Evolutionary conservation across 148 eudicot species (phyloP).

Genomic region (Rhododendron vialii): DNA sequence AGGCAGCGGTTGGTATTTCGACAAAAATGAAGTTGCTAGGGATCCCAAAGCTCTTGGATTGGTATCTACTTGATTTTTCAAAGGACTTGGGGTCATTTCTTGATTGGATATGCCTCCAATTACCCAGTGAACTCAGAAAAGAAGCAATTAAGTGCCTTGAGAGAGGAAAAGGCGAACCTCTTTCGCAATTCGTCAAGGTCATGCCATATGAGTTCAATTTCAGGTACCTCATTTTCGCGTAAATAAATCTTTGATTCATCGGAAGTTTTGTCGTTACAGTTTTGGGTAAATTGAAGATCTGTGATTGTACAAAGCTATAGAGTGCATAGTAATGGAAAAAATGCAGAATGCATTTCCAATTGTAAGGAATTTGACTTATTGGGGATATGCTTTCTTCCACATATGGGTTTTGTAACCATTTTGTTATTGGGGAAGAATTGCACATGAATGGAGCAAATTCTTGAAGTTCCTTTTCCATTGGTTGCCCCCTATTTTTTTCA

Average conservation of each 20-base stretch:
- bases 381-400: background rate
- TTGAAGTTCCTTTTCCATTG: background rate
- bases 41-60: constrained; percentile 75
- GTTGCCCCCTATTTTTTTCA: background rate
- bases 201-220: constrained; percentile 77
- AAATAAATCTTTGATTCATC: background rate
- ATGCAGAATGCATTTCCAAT: background rate
- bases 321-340: background rate
- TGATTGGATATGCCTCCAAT: constrained; percentile 83
- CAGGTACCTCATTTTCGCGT: constrained; percentile 62
- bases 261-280: background rate
- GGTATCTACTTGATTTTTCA: constrained; percentile 80
- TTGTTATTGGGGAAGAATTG: background rate
- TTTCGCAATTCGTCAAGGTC: constrained; percentile 44
- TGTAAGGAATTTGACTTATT: constrained; percentile 3
- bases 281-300: background rate
- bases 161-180: constrained; percentile 28
- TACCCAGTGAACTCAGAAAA: constrained; percentile 55
- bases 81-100: constrained; percentile 71
- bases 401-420: background rate
- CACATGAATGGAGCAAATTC: background rate
- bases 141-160: constrained; percentile 44
- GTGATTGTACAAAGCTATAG: constrained; percentile 5
- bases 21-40: constrained; percentile 37
- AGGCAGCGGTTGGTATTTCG: constrained; percentile 71